Evolutionary conservation across 306 rosid genomes (phyloP).

Genomic region (Spatholobus suberectus): DNA sequence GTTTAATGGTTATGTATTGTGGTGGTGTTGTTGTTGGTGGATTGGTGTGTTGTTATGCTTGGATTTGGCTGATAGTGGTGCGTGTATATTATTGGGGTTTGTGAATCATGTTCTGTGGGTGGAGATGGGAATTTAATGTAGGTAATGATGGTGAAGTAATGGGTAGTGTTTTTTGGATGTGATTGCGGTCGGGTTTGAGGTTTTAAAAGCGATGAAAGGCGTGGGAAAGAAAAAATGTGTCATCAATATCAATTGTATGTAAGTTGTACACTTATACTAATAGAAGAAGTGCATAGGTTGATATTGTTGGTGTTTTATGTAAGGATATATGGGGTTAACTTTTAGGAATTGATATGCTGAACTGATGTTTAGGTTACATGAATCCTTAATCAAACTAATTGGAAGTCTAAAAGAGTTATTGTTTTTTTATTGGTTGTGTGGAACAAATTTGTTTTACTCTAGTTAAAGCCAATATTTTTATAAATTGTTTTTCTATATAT

Average conservation of each 20-base stretch:
- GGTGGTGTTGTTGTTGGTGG: constrained; percentile 17
- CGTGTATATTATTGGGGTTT: neutral
- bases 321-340: neutral
- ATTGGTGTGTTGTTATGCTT: neutral
- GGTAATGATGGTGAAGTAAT: constrained; percentile 2
- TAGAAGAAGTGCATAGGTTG: neutral
- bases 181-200: neutral
- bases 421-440: neutral
- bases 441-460: constrained; percentile 4
- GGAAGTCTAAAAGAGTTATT: neutral
- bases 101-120: neutral
- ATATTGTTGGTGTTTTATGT: constrained; percentile 1
- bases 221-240: neutral
- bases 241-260: neutral
- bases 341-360: constrained; percentile 22
- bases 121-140: constrained; percentile 24
- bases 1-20: neutral
- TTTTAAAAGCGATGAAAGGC: neutral
- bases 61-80: neutral
- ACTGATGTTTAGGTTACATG: neutral
- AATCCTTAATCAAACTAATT: constrained; percentile 1
- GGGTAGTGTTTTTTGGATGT: neutral
- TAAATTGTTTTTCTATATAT: neutral
- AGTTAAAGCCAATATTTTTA: neutral
- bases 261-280: neutral